Evolutionary conservation across 179 eudicot genomes (phyloP).

Genomic region (Silene vulgaris): DNA sequence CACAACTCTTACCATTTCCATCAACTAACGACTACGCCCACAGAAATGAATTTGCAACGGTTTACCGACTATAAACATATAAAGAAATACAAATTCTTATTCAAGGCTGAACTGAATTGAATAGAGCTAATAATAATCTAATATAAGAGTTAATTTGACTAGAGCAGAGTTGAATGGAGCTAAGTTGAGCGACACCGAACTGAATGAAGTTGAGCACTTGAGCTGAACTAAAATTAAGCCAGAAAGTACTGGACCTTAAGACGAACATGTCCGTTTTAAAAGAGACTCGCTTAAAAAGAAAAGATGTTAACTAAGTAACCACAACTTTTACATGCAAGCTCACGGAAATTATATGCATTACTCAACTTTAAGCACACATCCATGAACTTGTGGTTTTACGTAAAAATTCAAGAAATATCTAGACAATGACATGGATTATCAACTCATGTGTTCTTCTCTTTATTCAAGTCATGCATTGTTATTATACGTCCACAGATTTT

Average conservation of each 20-base stretch:
- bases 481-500: conserved; percentile 14
- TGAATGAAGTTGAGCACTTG: too few relatives aligned
- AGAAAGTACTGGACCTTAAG: too few relatives aligned
- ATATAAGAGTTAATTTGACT: too few relatives aligned
- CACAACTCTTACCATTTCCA: not conserved
- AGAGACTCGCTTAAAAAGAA: too few relatives aligned
- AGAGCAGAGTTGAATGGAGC: too few relatives aligned
- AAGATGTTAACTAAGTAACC: not conserved
- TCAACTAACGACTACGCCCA: not conserved
- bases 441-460: conserved; percentile 16
- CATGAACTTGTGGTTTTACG: conserved; percentile 19
- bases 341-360: conserved; percentile 13
- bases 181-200: too few relatives aligned
- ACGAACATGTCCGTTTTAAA: too few relatives aligned
- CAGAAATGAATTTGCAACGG: not conserved
- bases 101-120: too few relatives aligned
- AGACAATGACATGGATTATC: conserved; percentile 17
- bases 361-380: conserved; percentile 5
- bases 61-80: too few relatives aligned
- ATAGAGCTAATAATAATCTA: too few relatives aligned
- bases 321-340: conserved; percentile 12
- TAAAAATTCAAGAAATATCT: conserved; percentile 21
- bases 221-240: too few relatives aligned
- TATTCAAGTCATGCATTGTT: conserved; percentile 8
- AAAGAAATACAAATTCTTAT: too few relatives aligned